These are phyloP conservation scores for Auxenochlorella protothecoides DNA, from an alignment of 139 green algal species.

Conservation along the genomic window DNA sequence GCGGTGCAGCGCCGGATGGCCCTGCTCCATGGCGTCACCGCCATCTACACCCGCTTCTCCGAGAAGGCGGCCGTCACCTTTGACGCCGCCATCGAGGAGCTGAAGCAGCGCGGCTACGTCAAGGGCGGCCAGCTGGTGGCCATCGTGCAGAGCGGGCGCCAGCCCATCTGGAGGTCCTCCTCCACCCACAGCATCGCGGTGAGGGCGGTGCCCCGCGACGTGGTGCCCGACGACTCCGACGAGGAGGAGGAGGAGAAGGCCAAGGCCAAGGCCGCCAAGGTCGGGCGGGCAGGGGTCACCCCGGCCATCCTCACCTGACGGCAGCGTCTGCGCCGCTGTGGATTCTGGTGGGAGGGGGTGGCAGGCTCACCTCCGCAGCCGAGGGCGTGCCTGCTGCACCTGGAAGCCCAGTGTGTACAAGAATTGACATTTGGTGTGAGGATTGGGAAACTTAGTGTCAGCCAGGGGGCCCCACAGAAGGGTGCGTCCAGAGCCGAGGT, in stretches of 20 bases:
- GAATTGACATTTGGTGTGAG: no score
- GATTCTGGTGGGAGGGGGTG: no score
- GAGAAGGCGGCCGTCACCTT: slow-evolving; percentile 47
- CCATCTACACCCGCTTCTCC: slow-evolving; percentile 50
- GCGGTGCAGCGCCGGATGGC: slow-evolving; percentile 68
- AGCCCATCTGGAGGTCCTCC: slow-evolving; percentile 67
- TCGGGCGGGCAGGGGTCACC: no score
- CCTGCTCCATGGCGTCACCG: slow-evolving; percentile 65
- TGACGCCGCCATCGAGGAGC: slow-evolving; percentile 44
- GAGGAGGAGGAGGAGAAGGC: background rate
- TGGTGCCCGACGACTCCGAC: background rate
- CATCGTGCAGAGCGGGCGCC: slow-evolving; percentile 67
- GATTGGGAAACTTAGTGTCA: no score
- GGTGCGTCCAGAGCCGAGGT: no score
- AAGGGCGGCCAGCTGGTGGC: slow-evolving; percentile 52
- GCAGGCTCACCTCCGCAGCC: no score
- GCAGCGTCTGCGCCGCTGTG: no score
- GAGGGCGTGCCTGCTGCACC: no score
- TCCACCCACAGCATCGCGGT: slow-evolving; percentile 73
- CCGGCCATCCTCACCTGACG: no score
- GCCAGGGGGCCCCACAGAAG: no score
- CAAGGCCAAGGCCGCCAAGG: no score
- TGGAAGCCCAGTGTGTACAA: no score
- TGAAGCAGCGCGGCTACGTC: slow-evolving; percentile 52
- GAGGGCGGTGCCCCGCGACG: slow-evolving; percentile 13